Evolutionary conservation across 106 monocot genomes (phyloP).

Genomic region (Cymbidium sinense): DNA sequence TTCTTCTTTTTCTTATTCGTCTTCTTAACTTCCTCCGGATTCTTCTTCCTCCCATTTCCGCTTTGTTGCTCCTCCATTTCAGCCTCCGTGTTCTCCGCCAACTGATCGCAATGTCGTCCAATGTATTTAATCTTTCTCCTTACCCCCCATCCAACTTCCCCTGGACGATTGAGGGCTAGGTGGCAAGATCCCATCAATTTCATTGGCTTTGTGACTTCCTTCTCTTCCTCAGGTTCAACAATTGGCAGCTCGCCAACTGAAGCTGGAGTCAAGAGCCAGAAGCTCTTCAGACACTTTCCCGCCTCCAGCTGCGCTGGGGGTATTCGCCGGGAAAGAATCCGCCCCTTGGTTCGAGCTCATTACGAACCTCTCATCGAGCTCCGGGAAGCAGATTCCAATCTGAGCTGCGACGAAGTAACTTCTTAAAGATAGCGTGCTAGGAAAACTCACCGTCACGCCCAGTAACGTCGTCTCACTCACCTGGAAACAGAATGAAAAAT

Average conservation of each 20-base stretch:
- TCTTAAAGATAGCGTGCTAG: slow-evolving; percentile 54
- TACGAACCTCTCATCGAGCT: slow-evolving; percentile 90
- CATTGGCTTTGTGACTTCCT: not conserved
- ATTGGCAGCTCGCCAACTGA: not conserved
- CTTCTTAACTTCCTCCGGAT: not conserved
- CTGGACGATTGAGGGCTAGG: slow-evolving; percentile 19
- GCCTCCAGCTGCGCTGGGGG: slow-evolving; percentile 25
- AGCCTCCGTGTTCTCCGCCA: not conserved
- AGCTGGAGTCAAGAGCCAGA: slow-evolving; percentile 55
- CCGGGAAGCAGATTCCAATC: slow-evolving; percentile 20
- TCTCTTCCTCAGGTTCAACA: not conserved
- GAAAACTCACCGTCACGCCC: slow-evolving; percentile 68
- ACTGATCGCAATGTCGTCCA: slow-evolving; percentile 19
- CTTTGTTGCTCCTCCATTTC: slow-evolving; percentile 1
- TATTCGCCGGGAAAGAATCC: slow-evolving; percentile 41
- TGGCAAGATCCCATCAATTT: slow-evolving; percentile 18
- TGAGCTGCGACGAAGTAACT: slow-evolving; percentile 33
- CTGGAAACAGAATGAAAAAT: slow-evolving; percentile 14
- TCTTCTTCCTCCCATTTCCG: slow-evolving; percentile 16
- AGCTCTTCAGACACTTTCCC: slow-evolving; percentile 36
- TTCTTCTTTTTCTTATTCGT: slow-evolving; percentile 21
- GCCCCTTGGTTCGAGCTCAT: slow-evolving; percentile 65
- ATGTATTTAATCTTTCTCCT: slow-evolving; percentile 58
- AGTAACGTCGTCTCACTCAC: slow-evolving; percentile 51
- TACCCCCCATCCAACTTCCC: slow-evolving; percentile 49